Evolutionary conservation across 2,329 filamentous ascomycete species (phyloP).

Genomic region (Macrophomina pseudophaseolina): DNA sequence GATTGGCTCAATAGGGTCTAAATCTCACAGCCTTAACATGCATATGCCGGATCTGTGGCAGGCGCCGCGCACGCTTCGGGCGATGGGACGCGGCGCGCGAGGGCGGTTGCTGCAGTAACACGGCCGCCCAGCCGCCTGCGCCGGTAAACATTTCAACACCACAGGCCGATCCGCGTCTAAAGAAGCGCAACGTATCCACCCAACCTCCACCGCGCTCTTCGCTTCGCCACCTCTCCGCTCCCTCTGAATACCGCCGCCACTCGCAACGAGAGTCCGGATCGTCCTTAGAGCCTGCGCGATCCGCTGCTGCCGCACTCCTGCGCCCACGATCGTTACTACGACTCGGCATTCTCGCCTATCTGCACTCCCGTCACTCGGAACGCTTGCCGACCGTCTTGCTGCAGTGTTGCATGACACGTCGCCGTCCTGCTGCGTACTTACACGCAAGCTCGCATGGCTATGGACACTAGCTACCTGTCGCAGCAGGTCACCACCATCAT

Average conservation of each 20-base stretch:
- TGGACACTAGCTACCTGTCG: slow-evolving; percentile 91
- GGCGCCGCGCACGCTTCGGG: slow-evolving; percentile 5
- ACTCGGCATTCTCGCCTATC: slow-evolving; percentile 15
- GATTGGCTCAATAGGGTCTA: slow-evolving; percentile 19
- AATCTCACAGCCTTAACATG: slow-evolving; percentile 10
- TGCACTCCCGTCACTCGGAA: slow-evolving; percentile 8
- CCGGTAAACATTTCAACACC: slow-evolving; percentile 20
- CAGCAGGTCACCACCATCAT: slow-evolving; percentile 96
- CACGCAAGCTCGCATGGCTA: slow-evolving; percentile 44
- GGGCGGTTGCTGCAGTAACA: slow-evolving; percentile 21
- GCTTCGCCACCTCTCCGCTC: slow-evolving; percentile 7
- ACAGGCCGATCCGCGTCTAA: slow-evolving; percentile 23
- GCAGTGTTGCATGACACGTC: slow-evolving; percentile 23
- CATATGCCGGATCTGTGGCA: background rate
- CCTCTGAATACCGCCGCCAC: background rate
- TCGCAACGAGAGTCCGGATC: slow-evolving; percentile 1
- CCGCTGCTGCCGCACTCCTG: background rate
- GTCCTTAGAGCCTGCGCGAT: background rate
- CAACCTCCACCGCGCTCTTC: background rate
- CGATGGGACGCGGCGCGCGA: background rate
- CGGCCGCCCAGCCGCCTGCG: background rate
- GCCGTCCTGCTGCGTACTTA: slow-evolving; percentile 10
- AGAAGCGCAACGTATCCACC: slow-evolving; percentile 22
- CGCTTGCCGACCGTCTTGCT: background rate
- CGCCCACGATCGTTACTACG: slow-evolving; percentile 18